A percentile compares a stretch with the other conserved stretches of the same genome.
Conservation (phyloP, 345 rosid genomes). For the Geranium brycei region DNA sequence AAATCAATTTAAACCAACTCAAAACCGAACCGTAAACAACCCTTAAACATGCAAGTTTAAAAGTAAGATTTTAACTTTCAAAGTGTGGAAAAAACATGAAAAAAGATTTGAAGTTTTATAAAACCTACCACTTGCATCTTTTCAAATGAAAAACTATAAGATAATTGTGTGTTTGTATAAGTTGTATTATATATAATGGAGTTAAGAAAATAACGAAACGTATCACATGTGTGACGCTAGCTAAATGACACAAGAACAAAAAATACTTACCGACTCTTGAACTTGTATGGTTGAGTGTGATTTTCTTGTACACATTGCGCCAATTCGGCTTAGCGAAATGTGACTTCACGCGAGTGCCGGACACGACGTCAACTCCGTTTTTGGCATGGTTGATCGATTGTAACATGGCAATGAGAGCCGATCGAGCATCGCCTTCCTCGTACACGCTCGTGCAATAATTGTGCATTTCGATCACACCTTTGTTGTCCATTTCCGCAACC, state of each 20-base stretch:
- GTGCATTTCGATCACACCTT: constrained; percentile 56
- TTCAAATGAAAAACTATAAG: no score
- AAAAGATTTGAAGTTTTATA: no score
- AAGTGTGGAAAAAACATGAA: no score
- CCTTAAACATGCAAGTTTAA: no score
- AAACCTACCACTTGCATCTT: no score
- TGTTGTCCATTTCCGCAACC: constrained; percentile 50
- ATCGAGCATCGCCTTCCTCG: constrained; percentile 77
- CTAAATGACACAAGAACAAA: background rate
- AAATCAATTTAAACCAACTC: no score
- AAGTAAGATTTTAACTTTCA: no score
- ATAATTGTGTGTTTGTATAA: no score
- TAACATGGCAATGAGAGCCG: constrained; percentile 70
- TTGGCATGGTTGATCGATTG: constrained; percentile 65
- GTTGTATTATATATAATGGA: no score
- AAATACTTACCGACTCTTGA: constrained; percentile 48
- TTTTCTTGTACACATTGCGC: constrained; percentile 53
- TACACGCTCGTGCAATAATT: constrained; percentile 77
- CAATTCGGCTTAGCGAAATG: constrained; percentile 76
- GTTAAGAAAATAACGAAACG: no score
- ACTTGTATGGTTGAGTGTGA: constrained; percentile 49
- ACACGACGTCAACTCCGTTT: constrained; percentile 62
- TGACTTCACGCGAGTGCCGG: constrained; percentile 67
- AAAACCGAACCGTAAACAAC: no score
- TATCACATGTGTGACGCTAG: background rate